A percentile compares a stretch with the other conserved stretches of the same genome.
These are phyloP conservation scores for Candida tammaniensis DNA, from an alignment of 805 yeast genomes.

Conservation along the genomic window DNA sequence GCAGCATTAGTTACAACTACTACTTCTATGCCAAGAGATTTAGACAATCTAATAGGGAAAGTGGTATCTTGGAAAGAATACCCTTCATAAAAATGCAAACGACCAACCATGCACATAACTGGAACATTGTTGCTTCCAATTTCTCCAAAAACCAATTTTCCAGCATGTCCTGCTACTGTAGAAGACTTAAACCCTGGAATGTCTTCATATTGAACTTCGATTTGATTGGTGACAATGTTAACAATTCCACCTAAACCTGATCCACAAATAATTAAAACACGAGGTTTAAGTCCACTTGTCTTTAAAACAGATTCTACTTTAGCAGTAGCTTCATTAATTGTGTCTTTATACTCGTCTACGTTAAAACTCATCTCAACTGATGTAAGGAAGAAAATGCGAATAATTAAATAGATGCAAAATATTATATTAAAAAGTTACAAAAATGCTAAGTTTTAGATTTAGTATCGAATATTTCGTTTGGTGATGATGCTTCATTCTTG, in stretches of 20 bases:
- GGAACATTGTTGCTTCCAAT: conserved; percentile 70
- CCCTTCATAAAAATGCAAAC: conserved; percentile 92
- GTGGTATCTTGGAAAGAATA: conserved; percentile 78
- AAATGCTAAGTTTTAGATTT: conserved; percentile 7
- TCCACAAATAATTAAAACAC: conserved; percentile 84
- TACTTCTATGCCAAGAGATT: conserved; percentile 54
- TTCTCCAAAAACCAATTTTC: conserved; percentile 73
- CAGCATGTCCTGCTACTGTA: conserved; percentile 90
- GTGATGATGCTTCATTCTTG: conserved; percentile 12
- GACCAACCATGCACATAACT: conserved; percentile 90
- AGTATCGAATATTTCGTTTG: conserved; percentile 8
- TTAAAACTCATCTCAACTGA: conserved; percentile 10
- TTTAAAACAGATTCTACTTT: conserved; percentile 2
- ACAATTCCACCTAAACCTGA: conserved; percentile 92
- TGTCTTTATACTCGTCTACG: conserved; percentile 7
- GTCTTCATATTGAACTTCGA: conserved; percentile 56
- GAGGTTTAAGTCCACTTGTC: conserved; percentile 38
- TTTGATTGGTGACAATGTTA: conserved; percentile 41
- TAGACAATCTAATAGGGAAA: conserved; percentile 79
- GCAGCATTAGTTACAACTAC: conserved; percentile 94
- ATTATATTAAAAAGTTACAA: not conserved
- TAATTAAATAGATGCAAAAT: not conserved
- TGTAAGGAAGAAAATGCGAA: not conserved
- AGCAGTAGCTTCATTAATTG: conserved; percentile 9
- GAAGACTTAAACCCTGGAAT: conserved; percentile 82